Conservation (phyloP, 179 eudicot genomes). For the Heliamphora pulchella region DNA sequence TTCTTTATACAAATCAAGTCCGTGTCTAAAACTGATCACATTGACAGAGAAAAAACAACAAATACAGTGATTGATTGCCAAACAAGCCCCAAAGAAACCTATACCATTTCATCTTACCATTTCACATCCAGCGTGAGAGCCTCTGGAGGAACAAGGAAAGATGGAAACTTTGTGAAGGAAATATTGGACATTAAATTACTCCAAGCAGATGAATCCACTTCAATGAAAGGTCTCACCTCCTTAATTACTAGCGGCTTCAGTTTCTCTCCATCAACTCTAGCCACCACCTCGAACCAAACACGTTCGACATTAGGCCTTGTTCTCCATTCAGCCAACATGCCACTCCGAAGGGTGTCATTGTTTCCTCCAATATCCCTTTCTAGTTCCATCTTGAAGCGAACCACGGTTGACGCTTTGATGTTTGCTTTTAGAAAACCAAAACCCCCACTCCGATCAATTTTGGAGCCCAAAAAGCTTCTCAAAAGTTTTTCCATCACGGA, state of each 20-base stretch:
- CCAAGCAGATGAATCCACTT: conserved; percentile 45
- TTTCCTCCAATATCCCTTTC: conserved; percentile 33
- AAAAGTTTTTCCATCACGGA: conserved; percentile 33
- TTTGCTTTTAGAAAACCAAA: conserved; percentile 29
- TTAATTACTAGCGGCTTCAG: conserved; percentile 41
- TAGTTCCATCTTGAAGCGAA: conserved; percentile 45
- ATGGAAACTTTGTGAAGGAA: conserved; percentile 40
- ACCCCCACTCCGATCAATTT: conserved; percentile 8
- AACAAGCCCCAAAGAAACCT: background rate
- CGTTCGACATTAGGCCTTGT: conserved; percentile 47
- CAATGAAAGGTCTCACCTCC: conserved; percentile 32
- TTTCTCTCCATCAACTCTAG: conserved; percentile 37
- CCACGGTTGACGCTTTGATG: conserved; percentile 29
- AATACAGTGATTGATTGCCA: background rate
- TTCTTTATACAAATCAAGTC: conserved; percentile 6
- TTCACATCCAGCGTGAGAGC: conserved; percentile 44
- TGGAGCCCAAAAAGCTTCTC: conserved; percentile 24
- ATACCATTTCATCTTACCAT: conserved; percentile 26
- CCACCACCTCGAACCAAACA: conserved; percentile 39
- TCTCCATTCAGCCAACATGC: conserved; percentile 45
- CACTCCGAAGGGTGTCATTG: conserved; percentile 25
- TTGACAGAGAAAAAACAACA: background rate
- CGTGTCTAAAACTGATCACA: background rate
- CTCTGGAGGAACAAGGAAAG: conserved; percentile 42
- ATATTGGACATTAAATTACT: conserved; percentile 45